phyloP scores from a whole-genome alignment of 2,329 filamentous ascomycete species.

The Clonostachys rhizophaga region DNA sequence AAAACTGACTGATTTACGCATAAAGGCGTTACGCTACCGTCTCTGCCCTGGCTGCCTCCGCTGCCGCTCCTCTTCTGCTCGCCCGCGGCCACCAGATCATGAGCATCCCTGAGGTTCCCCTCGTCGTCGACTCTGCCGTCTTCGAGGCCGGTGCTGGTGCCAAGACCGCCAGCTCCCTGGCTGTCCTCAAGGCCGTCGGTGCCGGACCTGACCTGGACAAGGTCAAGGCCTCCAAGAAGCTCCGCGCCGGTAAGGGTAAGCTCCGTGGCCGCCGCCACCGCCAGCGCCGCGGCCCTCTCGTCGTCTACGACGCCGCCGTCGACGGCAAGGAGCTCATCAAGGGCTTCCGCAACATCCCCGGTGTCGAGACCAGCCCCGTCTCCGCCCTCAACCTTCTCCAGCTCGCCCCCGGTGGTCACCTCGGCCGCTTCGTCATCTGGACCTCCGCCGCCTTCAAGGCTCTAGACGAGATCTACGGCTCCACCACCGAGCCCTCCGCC shows the following conservation, averaged over 20 bases:
- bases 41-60: constrained; percentile 94
- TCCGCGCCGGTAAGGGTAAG: constrained; percentile 99
- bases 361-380: constrained; percentile 94
- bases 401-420: constrained; percentile 97
- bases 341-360: constrained; percentile 98
- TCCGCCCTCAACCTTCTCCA: constrained; percentile 97
- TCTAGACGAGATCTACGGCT: constrained; percentile 95
- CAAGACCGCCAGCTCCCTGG: constrained; percentile 85
- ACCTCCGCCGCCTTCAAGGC: constrained; percentile 95
- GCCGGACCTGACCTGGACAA: constrained; percentile 89
- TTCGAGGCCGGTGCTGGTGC: constrained; percentile 75
- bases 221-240: constrained; percentile 94
- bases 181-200: constrained; percentile 86
- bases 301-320: constrained; percentile 93
- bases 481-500: constrained; percentile 80
- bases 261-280: constrained; percentile 92
- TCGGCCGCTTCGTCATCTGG: constrained; percentile 99
- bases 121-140: constrained; percentile 87
- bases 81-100: constrained; percentile 96
- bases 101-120: constrained; percentile 90
- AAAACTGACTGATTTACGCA: constrained; percentile 12
- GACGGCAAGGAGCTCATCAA: constrained; percentile 92
- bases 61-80: constrained; percentile 88
- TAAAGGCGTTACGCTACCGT: constrained; percentile 90
- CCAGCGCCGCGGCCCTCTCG: constrained; percentile 95